Conservation (phyloP, 495 filamentous ascomycete species). For the Talaromyces ruber region DNA sequence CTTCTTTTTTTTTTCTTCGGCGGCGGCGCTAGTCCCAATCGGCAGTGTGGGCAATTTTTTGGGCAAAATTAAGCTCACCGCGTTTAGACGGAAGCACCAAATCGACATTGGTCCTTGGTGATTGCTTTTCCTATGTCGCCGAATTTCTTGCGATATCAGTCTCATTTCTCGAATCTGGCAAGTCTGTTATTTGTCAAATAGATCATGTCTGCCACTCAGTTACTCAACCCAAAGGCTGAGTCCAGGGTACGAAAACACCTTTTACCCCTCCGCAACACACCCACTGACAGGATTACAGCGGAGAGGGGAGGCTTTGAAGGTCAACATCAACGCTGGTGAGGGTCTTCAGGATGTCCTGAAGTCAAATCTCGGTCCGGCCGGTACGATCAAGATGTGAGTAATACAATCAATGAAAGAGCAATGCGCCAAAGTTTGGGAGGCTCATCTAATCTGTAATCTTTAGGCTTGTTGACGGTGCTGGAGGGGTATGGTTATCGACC, state of each 20-base stretch:
- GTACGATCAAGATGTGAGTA: constrained; percentile 90
- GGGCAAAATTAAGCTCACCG: constrained; percentile 36
- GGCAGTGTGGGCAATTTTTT: constrained; percentile 36
- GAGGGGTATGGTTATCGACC: constrained; percentile 54
- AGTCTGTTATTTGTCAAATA: constrained; percentile 11
- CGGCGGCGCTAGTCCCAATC: constrained; percentile 37
- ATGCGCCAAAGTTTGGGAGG: constrained; percentile 15
- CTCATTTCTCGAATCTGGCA: constrained; percentile 3
- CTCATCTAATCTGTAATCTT: constrained; percentile 11
- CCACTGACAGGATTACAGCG: constrained; percentile 52
- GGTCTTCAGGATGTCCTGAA: constrained; percentile 93
- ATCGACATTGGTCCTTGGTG: not conserved
- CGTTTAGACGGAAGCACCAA: constrained; percentile 22
- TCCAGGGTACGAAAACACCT: constrained; percentile 60
- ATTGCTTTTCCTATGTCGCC: not conserved
- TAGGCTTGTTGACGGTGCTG: constrained; percentile 92
- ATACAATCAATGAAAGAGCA: not conserved
- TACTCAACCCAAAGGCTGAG: constrained; percentile 97
- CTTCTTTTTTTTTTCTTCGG: constrained; percentile 41
- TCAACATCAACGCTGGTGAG: constrained; percentile 95
- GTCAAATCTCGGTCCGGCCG: constrained; percentile 87
- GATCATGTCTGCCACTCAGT: constrained; percentile 68
- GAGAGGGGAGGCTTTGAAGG: constrained; percentile 87
- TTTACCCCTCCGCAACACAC: constrained; percentile 18
- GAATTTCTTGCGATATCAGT: constrained; percentile 6